Evolutionary conservation across 148 eudicot genomes (phyloP).

Genomic region (Heliamphora exappendiculata): DNA sequence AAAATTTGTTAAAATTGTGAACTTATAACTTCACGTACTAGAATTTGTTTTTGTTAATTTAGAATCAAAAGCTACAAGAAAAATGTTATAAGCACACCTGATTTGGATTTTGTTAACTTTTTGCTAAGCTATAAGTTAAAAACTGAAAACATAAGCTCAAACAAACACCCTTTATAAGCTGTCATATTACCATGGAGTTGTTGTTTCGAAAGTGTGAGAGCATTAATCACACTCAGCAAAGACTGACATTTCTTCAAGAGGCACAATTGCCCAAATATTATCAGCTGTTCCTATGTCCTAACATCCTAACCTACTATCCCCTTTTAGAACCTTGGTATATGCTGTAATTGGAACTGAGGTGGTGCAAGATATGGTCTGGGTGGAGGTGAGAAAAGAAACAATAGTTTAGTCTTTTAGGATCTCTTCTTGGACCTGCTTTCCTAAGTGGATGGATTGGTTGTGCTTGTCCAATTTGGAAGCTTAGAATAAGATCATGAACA

Average conservation of each 20-base stretch:
- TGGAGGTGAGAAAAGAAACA: background rate
- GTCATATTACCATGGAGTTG: background rate
- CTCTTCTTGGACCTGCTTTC: background rate
- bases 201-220: background rate
- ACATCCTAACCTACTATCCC: background rate
- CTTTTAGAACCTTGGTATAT: background rate
- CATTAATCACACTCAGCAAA: background rate
- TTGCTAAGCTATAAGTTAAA: too few relatives aligned
- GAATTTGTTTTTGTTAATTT: too few relatives aligned
- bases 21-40: too few relatives aligned
- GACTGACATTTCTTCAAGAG: background rate
- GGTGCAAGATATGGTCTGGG: background rate
- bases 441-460: background rate
- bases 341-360: background rate
- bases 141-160: too few relatives aligned
- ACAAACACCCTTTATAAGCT: too few relatives aligned
- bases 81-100: too few relatives aligned
- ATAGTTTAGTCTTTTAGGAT: background rate
- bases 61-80: too few relatives aligned
- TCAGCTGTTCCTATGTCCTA: background rate
- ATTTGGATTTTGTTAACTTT: too few relatives aligned
- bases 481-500: background rate
- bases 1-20: too few relatives aligned
- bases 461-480: background rate
- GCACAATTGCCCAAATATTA: background rate